Base-by-base conservation (phyloP, 805 yeast genomes). In the Isabelozyma rhagii region DNA sequence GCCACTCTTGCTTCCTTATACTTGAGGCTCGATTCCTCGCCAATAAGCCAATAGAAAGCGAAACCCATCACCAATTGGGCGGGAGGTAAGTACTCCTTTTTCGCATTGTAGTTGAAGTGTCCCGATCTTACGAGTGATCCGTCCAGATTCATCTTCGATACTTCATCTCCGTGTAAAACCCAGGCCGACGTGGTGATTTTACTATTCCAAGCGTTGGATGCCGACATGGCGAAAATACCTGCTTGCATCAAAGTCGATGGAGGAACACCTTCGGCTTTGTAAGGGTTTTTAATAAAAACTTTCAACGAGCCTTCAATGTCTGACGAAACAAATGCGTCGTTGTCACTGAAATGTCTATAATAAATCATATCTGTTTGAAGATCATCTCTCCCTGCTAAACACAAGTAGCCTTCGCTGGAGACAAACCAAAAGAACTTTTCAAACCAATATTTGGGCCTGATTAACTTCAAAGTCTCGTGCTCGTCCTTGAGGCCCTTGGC, bases 401-500 rank as follows among this genome's bases (percentile, higher is more conserved):
- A 87, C 45, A 94, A 69, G 61, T 87, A 91, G 0, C 94, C 92
- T 62, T 93, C 98, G 55, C 85, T 83, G 0, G 97, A 81, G n/a
- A 92, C 74, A 61, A 94, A 94, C 99, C 99, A 94, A 60, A 78
- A 83, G 66, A 85, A 93, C 66, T 93, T 94, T 63, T 94, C 99
- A 71, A 94, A 94, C 89, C 97, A 92, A 62, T 75, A 85, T 44
- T 89, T 90, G 4, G 80, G 75, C 44, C 97, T 78, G 31, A 87
- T 71, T 39, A 80, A 82, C 53, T 80, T 84, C 49, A 86, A 69
- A 7, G 71, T 62, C 27, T 74, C 78, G 45, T 57, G 56, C 43
- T 85, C 83, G 51, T 81, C 82, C 45, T 78, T 78, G 51, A 88
- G 68, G 45, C 79, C 78, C 56, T 79, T 81, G 48, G 82, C 81